Conservation (phyloP, 441 rosid genomes). For the Hura crepitans region DNA sequence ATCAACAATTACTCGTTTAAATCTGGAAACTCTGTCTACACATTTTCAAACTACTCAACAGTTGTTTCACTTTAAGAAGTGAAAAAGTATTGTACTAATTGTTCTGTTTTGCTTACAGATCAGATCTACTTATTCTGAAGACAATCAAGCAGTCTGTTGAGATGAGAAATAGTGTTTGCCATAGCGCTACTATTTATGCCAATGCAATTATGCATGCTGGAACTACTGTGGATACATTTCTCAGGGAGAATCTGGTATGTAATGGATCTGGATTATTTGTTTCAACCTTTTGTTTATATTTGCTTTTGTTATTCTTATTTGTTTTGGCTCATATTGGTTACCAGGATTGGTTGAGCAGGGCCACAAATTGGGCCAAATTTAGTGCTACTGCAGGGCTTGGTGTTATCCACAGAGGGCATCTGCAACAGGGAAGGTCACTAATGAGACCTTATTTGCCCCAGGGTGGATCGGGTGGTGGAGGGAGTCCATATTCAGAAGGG, state of each 20-base stretch:
- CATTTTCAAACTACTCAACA: neutral
- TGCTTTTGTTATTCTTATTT: neutral
- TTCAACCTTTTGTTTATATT: neutral
- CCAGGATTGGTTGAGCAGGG: conserved; percentile 99
- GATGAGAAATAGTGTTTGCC: conserved; percentile 96
- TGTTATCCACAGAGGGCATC: conserved; percentile 87
- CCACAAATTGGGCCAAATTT: conserved; percentile 98
- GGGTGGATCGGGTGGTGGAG: conserved; percentile 84
- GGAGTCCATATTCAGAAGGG: conserved; percentile 96
- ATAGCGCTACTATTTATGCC: conserved; percentile 93
- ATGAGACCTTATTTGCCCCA: conserved; percentile 98
- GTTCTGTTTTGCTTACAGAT: conserved; percentile 40
- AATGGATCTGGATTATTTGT: neutral
- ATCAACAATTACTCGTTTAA: neutral
- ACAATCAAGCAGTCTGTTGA: conserved; percentile 95
- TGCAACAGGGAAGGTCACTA: conserved; percentile 85
- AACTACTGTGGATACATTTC: conserved; percentile 92
- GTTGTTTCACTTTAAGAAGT: neutral
- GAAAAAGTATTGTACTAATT: neutral
- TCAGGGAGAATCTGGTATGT: conserved; percentile 85
- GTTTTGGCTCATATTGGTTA: conserved; percentile 20
- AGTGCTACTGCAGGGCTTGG: conserved; percentile 98
- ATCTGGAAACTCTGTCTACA: neutral
- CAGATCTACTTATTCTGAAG: conserved; percentile 85
- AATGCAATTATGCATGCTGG: conserved; percentile 99